Evolutionary conservation across 345 rosid genomes (phyloP).

Genomic region (Gossypium bickii): DNA sequence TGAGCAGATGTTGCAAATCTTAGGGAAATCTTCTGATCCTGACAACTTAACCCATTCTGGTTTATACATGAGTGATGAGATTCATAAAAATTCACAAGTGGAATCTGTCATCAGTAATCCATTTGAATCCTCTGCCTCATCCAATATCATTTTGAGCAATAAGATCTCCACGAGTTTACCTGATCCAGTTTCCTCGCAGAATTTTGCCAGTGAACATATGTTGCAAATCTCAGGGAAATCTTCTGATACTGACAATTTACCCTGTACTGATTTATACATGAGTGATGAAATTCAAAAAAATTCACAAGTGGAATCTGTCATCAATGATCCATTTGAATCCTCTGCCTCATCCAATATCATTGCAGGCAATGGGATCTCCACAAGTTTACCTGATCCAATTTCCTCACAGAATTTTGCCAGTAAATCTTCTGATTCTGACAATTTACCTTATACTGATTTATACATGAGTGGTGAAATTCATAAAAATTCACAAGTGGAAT

Average conservation of each 20-base stretch:
- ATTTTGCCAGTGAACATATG: constrained; percentile 26
- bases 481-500: constrained; percentile 24
- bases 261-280: constrained; percentile 6
- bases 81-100: constrained; percentile 19
- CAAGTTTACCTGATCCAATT: constrained; percentile 22
- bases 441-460: constrained; percentile 20
- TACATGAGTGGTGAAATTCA: constrained; percentile 19
- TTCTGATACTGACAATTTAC: constrained; percentile 35
- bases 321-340: constrained; percentile 27
- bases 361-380: constrained; percentile 21
- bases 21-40: constrained; percentile 33
- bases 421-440: constrained; percentile 33
- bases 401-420: constrained; percentile 25
- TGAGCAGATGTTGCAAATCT: constrained; percentile 30
- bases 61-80: constrained; percentile 17
- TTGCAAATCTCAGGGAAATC: constrained; percentile 30
- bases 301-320: constrained; percentile 22
- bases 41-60: constrained; percentile 23
- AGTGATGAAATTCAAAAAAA: constrained; percentile 22
- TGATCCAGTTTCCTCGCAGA: constrained; percentile 30
- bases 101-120: not conserved
- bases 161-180: constrained; percentile 12
- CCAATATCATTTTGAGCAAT: constrained; percentile 20
- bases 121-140: constrained; percentile 23
- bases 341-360: constrained; percentile 18